A percentile compares a stretch with the other conserved stretches of the same genome.
phyloP scores from a whole-genome alignment of 2,329 filamentous ascomycete genomes.

The Aspergillus tubingensis region DNA sequence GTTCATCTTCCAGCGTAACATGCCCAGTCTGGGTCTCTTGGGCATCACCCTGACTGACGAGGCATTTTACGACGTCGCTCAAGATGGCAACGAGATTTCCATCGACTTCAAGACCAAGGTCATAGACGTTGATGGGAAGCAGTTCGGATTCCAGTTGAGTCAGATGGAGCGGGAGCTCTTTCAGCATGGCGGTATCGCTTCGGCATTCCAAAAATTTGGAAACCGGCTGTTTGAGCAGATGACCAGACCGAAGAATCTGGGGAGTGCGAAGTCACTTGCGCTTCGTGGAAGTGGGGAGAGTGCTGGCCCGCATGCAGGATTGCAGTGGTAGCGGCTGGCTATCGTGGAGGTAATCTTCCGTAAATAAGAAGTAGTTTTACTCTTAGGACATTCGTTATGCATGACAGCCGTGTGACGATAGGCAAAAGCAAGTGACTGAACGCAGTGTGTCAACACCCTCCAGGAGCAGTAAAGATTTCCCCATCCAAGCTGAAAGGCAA shows the following conservation, averaged over 20 bases:
- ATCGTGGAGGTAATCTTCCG: no score
- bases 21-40: conserved; percentile 49
- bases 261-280: background rate
- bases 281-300: background rate
- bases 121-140: conserved; percentile 20
- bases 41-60: conserved; percentile 46
- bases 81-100: conserved; percentile 39
- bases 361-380: no score
- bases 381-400: no score
- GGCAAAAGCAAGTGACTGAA: no score
- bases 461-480: background rate
- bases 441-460: background rate
- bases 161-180: conserved; percentile 44
- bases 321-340: background rate
- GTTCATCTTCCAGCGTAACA: conserved; percentile 52
- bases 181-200: conserved; percentile 40
- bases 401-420: no score
- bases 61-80: conserved; percentile 39
- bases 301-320: background rate
- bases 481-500: background rate
- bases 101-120: conserved; percentile 35
- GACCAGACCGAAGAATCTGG: conserved; percentile 10
- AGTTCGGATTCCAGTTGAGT: conserved; percentile 26
- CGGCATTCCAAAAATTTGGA: conserved; percentile 44
- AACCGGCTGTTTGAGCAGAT: conserved; percentile 36